Conservation (phyloP, 148 eudicot genomes). For the Rhododendron ovatum region DNA sequence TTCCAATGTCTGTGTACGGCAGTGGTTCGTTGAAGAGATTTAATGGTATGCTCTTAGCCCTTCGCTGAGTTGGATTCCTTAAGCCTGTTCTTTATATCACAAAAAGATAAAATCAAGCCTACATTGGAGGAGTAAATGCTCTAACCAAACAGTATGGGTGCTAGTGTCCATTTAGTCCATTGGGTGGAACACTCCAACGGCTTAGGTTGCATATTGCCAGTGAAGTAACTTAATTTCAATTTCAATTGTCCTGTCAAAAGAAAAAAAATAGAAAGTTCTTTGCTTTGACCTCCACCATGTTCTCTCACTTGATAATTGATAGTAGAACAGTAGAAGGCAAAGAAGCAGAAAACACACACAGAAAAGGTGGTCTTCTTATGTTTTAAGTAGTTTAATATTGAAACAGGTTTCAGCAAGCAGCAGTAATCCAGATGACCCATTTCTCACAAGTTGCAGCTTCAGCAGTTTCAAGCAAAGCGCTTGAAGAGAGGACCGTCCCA, state of each 20-base stretch:
- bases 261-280: neutral
- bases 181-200: neutral
- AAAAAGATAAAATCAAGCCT: neutral
- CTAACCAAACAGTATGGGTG: neutral
- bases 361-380: neutral
- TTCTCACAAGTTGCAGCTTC: constrained; percentile 6
- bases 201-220: neutral
- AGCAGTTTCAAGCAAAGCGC: neutral
- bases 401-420: neutral
- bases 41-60: neutral
- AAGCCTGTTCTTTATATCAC: neutral
- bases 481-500: neutral
- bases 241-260: neutral
- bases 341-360: neutral
- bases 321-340: neutral
- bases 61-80: neutral
- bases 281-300: neutral
- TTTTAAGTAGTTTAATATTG: neutral
- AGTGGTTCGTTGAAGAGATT: neutral
- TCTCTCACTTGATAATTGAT: neutral
- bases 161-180: neutral
- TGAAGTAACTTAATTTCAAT: neutral
- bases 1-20: neutral
- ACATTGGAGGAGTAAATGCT: neutral
- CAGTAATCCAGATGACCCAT: neutral